Evolutionary conservation across 2,329 filamentous ascomycete species (phyloP).

Genomic region (Biscogniauxia sp.): DNA sequence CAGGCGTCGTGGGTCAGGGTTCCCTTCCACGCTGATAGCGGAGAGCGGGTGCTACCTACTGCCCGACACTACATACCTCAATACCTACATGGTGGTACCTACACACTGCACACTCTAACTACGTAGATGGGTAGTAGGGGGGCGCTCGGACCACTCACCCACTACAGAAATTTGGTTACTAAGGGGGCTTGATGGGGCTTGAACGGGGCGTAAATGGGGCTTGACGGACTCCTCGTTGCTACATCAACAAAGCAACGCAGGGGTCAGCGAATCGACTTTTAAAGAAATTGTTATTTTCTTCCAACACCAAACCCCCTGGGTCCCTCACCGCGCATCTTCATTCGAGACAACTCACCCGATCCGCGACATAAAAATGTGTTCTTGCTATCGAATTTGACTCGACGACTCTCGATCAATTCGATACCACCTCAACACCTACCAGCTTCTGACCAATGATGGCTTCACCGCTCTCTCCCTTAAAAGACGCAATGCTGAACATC

Average conservation of each 20-base stretch:
- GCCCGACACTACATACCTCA: too few species aligned
- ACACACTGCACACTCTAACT: too few species aligned
- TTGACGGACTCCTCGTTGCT: neutral
- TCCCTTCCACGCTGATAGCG: too few species aligned
- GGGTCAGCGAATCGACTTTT: neutral
- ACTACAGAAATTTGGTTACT: neutral
- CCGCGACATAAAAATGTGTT: neutral
- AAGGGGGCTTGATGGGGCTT: neutral
- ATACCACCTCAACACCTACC: neutral
- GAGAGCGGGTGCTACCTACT: too few species aligned
- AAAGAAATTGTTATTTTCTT: neutral
- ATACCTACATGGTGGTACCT: too few species aligned
- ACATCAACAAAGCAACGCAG: neutral
- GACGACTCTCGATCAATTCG: neutral
- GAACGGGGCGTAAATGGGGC: neutral
- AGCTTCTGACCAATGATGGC: slow-evolving; percentile 31
- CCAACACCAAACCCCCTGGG: neutral
- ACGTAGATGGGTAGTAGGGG: too few species aligned
- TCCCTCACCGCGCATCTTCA: neutral
- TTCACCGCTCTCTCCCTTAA: slow-evolving; percentile 40
- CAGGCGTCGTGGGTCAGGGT: too few species aligned
- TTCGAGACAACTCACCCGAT: neutral
- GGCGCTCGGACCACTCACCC: neutral
- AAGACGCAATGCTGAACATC: slow-evolving; percentile 38
- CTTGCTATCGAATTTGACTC: neutral